These are phyloP conservation scores for Centrapalus pauciflorus DNA, from an alignment of 129 eudicot genomes.

Conservation along the genomic window DNA sequence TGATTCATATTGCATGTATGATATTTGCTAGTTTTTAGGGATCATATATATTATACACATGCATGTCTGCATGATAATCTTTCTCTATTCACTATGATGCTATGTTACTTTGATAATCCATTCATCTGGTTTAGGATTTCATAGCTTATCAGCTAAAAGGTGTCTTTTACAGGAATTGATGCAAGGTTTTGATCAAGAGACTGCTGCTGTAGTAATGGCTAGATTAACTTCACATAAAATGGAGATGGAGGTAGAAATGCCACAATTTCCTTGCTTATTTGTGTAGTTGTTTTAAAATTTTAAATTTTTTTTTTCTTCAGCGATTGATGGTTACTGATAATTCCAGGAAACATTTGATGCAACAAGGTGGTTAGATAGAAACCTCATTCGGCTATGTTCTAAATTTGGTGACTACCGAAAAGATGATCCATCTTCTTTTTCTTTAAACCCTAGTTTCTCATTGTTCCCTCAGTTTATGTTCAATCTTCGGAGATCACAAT, in stretches of 20 bases:
- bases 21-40: too few relatives aligned
- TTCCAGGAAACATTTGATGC: constrained; percentile 88
- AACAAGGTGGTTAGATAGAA: constrained; percentile 92
- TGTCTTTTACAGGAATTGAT: constrained; percentile 57
- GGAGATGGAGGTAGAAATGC: constrained; percentile 74
- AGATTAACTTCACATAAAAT: constrained; percentile 80
- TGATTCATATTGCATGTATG: too few relatives aligned
- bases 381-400: constrained; percentile 79
- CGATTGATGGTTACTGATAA: neutral
- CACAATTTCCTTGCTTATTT: neutral
- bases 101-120: neutral
- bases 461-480: constrained; percentile 96
- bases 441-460: constrained; percentile 80
- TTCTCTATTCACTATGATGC: neutral
- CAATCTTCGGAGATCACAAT: constrained; percentile 86
- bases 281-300: too few relatives aligned
- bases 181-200: constrained; percentile 96
- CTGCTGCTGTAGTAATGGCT: constrained; percentile 89
- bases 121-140: neutral
- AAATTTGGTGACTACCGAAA: constrained; percentile 90
- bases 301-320: neutral
- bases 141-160: neutral
- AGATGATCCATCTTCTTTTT: constrained; percentile 88
- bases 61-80: neutral
- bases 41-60: too few relatives aligned